A percentile compares a stretch with the other conserved stretches of the same genome.
Evolutionary conservation across 2,329 filamentous ascomycete genomes (phyloP).

Genomic region (Myotisia sp.): DNA sequence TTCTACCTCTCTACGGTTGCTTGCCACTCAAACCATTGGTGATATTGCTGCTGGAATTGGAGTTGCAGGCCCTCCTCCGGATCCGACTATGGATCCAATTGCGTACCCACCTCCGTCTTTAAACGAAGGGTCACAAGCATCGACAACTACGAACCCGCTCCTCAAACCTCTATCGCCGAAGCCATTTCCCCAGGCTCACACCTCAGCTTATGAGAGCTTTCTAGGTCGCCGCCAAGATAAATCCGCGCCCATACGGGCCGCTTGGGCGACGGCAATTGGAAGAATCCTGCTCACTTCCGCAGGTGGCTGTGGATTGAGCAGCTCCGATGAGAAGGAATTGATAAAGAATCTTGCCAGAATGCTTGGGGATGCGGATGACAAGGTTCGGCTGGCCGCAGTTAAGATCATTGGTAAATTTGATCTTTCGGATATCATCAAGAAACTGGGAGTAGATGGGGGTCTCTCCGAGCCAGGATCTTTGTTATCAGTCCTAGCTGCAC

Average conservation of each 20-base stretch:
- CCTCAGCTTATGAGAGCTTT: slow-evolving; percentile 67
- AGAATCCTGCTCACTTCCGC: slow-evolving; percentile 83
- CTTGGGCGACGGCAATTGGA: slow-evolving; percentile 73
- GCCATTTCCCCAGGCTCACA: slow-evolving; percentile 74
- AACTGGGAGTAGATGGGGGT: slow-evolving; percentile 62
- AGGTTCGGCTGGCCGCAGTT: slow-evolving; percentile 77
- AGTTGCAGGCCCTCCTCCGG: slow-evolving; percentile 67
- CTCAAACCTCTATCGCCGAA: slow-evolving; percentile 75
- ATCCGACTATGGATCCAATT: slow-evolving; percentile 59
- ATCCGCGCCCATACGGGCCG: slow-evolving; percentile 62
- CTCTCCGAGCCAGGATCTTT: slow-evolving; percentile 64
- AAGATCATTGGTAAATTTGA: slow-evolving; percentile 68
- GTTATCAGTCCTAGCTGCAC: slow-evolving; percentile 66
- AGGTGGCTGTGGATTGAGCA: slow-evolving; percentile 73
- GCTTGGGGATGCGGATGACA: slow-evolving; percentile 78
- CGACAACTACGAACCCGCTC: slow-evolving; percentile 46
- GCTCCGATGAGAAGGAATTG: slow-evolving; percentile 64
- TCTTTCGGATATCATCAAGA: slow-evolving; percentile 66
- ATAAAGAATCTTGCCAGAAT: slow-evolving; percentile 64
- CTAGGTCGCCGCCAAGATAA: slow-evolving; percentile 78
- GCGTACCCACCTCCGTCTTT: slow-evolving; percentile 56
- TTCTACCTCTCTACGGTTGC: slow-evolving; percentile 66
- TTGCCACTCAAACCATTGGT: slow-evolving; percentile 87
- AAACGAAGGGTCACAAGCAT: slow-evolving; percentile 36
- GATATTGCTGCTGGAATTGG: slow-evolving; percentile 92